Percentiles rank a stretch among this genome's conserved stretches.
These are phyloP conservation scores for Aspergillus tubingensis DNA, from an alignment of 2,329 filamentous ascomycete species.

Conservation along the genomic window DNA sequence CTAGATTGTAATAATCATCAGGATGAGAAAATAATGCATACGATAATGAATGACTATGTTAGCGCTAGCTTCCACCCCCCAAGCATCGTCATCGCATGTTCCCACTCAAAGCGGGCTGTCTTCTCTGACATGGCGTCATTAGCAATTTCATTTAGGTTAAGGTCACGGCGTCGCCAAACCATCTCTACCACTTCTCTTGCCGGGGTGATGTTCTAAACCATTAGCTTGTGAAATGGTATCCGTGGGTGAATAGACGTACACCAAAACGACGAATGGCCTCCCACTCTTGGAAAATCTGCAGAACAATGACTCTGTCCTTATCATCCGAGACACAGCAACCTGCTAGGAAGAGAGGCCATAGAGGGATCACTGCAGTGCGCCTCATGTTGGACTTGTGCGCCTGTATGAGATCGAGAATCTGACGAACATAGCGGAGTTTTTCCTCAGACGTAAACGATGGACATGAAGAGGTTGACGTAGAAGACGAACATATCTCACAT, in stretches of 20 bases:
- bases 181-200: slow-evolving; percentile 30
- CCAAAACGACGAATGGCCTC: slow-evolving; percentile 27
- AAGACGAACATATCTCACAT: background rate
- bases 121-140: slow-evolving; percentile 23
- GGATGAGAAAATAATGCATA: too few species aligned
- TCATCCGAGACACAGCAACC: slow-evolving; percentile 28
- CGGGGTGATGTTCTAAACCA: slow-evolving; percentile 26
- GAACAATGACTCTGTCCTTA: slow-evolving; percentile 23
- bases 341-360: slow-evolving; percentile 32
- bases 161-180: slow-evolving; percentile 31
- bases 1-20: background rate
- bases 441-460: background rate
- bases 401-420: background rate
- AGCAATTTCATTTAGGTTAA: slow-evolving; percentile 4
- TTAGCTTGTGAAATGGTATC: background rate
- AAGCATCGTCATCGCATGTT: slow-evolving; percentile 27
- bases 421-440: background rate
- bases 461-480: background rate
- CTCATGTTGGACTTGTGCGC: slow-evolving; percentile 16
- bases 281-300: slow-evolving; percentile 26
- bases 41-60: too few species aligned
- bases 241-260: slow-evolving; percentile 10
- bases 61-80: slow-evolving; percentile 30
- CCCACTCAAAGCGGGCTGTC: slow-evolving; percentile 26
- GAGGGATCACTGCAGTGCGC: slow-evolving; percentile 26